Base-by-base conservation (phyloP, 2,329 filamentous ascomycete species). In the Colletotrichum tropicicola region DNA sequence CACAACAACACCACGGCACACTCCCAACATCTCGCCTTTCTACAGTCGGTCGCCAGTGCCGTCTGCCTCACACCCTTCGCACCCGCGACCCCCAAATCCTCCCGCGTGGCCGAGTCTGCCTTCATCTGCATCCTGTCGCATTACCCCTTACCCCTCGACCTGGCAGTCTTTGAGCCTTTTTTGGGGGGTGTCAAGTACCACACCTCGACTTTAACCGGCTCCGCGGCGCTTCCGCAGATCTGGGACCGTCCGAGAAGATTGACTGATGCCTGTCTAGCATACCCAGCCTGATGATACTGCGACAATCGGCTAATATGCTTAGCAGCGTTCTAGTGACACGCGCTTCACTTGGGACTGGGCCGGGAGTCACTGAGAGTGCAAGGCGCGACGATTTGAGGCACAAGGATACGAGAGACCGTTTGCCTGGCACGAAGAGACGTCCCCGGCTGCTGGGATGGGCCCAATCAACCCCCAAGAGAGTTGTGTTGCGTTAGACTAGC, bases 171-270 rank as follows among this genome's bases (percentile, higher is more conserved):
- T 59, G 35, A n/a, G n/a, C 21, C 25, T 6, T 19, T n/a, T 12
- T 23, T 13, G 19, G 32, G 35, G 35, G 27, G 5, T 25, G 28
- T 9, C 10, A 43, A 19, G 43, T 21, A 32, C 28, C 61, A 49
- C 25, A 44, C 21, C 21, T 62, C 6, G 35, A 65, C 12, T 61
- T 65, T 41, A 65, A 3, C 62, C 62, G 62, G 62, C 44, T 13
- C 7, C 6, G 5, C 8, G 27, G 27, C 43, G 44, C 21, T 61
- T 25, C 62, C 62, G 30, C 28, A 59, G 49, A 44, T 45, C 35
- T 45, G 62, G 62, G 17, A 61, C 61, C 54, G 30, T 21, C 43
- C 17, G n/a, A 48, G 45, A 17, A 15, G 39, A 54, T 27, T 19
- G 15, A 9, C 13, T 45, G 19, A 23, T 45, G 25, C 35, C 13